Evolutionary conservation across 805 yeast species (phyloP).

Genomic region (Sugiyamaella lignohabitans): DNA sequence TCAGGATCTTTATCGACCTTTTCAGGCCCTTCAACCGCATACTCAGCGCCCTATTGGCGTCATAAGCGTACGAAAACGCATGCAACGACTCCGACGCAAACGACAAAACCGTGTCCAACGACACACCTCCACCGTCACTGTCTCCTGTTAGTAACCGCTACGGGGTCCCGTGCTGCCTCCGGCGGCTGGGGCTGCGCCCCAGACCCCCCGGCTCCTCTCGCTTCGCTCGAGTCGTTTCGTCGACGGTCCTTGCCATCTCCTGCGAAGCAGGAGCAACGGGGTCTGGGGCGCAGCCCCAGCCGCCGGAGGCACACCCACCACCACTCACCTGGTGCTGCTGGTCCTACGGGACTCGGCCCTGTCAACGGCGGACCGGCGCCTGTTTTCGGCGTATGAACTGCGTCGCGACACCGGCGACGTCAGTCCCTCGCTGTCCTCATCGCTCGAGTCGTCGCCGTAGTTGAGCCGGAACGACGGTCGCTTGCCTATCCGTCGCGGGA

Average conservation of each 20-base stretch:
- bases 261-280: no score
- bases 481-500: not conserved
- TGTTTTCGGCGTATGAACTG: not conserved
- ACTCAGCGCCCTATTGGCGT: slow-evolving; percentile 75
- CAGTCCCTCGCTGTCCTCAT: not conserved
- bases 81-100: slow-evolving; percentile 78
- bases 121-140: not conserved
- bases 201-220: not conserved
- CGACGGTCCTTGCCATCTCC: no score
- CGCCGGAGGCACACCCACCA: not conserved
- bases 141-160: not conserved
- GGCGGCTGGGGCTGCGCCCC: not conserved
- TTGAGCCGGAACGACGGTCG: slow-evolving; percentile 1
- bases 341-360: not conserved
- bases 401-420: not conserved
- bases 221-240: no score
- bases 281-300: no score
- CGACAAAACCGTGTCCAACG: not conserved
- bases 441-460: not conserved
- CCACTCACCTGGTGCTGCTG: not conserved
- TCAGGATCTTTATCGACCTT: slow-evolving; percentile 65
- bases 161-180: not conserved
- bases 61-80: slow-evolving; percentile 76
- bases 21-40: slow-evolving; percentile 67
- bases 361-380: not conserved